These are phyloP conservation scores for Patellifolia procumbens DNA, from an alignment of 179 eudicot genomes.

Conservation along the genomic window DNA sequence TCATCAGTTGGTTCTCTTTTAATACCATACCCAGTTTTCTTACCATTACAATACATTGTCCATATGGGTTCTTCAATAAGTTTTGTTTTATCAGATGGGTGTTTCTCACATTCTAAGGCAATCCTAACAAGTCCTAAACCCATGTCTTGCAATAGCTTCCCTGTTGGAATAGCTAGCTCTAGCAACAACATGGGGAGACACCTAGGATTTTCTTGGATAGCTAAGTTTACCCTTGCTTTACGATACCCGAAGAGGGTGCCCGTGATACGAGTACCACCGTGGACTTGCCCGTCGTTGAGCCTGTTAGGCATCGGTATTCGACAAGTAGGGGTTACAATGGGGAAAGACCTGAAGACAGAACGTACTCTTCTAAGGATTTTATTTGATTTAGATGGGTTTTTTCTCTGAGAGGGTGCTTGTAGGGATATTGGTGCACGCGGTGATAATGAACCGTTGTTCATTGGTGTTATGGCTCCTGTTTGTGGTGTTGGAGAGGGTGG, in stretches of 20 bases:
- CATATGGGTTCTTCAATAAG: conserved; percentile 81
- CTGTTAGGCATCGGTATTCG: conserved; percentile 50
- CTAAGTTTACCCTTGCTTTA: conserved; percentile 63
- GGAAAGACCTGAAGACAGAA: conserved; percentile 71
- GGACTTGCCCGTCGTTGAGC: conserved; percentile 55
- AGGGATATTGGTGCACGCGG: conserved; percentile 43
- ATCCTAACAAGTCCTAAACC: conserved; percentile 77
- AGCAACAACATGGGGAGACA: conserved; percentile 70
- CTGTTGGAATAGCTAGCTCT: conserved; percentile 77
- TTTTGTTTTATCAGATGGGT: conserved; percentile 51
- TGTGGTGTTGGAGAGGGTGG: conserved; percentile 26
- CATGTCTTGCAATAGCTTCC: conserved; percentile 81
- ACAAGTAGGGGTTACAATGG: conserved; percentile 68
- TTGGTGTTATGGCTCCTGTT: conserved; percentile 10
- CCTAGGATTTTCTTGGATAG: conserved; percentile 77
- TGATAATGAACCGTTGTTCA: conserved; percentile 35
- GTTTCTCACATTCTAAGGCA: conserved; percentile 76
- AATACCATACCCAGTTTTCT: conserved; percentile 73
- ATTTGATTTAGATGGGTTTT: conserved; percentile 45
- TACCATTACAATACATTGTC: conserved; percentile 83
- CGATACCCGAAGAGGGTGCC: conserved; percentile 78
- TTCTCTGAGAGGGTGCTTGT: conserved; percentile 45
- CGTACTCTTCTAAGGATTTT: conserved; percentile 52
- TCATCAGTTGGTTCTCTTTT: conserved; percentile 79
- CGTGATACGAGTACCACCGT: conserved; percentile 66